Evolutionary conservation across 768 basidiomycete species (phyloP).

Genomic region (Leccinum imitatum): DNA sequence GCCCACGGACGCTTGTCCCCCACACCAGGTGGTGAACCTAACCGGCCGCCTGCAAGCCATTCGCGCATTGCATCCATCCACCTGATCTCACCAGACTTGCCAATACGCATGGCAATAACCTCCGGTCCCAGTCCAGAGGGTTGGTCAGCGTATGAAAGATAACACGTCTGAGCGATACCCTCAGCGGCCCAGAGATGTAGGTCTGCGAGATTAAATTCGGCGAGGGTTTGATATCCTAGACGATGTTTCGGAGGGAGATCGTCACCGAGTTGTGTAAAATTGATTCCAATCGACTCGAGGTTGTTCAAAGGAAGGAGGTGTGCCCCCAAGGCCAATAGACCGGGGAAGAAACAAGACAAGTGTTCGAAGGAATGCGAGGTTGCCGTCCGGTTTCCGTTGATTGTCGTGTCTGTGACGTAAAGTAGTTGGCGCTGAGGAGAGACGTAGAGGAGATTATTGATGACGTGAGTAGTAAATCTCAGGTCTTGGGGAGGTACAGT

Average conservation of each 20-base stretch:
- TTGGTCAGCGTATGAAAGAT: conserved; percentile 68
- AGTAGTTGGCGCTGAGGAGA: conserved; percentile 63
- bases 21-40: conserved; percentile 54
- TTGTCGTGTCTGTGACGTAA: conserved; percentile 59
- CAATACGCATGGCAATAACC: conserved; percentile 38
- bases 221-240: conserved; percentile 39
- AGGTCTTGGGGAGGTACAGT: conserved; percentile 44
- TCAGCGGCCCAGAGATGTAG: conserved; percentile 75
- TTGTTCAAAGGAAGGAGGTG: conserved; percentile 59
- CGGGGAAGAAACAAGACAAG: conserved; percentile 76
- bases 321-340: conserved; percentile 69
- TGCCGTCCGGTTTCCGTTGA: conserved; percentile 27
- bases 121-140: conserved; percentile 70
- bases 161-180: conserved; percentile 72
- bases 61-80: conserved; percentile 38
- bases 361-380: conserved; percentile 64
- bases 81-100: conserved; percentile 21
- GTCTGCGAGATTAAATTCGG: conserved; percentile 53
- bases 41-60: conserved; percentile 48
- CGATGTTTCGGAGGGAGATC: conserved; percentile 23
- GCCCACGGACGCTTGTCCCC: conserved; percentile 36
- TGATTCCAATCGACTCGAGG: conserved; percentile 47
- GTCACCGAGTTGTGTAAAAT: conserved; percentile 37
- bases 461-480: conserved; percentile 57
- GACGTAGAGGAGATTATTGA: conserved; percentile 65